A percentile compares a stretch with the other conserved stretches of the same genome.
These are phyloP conservation scores for Saturnispora besseyi DNA, from an alignment of 805 yeast genomes.

Conservation along the genomic window DNA sequence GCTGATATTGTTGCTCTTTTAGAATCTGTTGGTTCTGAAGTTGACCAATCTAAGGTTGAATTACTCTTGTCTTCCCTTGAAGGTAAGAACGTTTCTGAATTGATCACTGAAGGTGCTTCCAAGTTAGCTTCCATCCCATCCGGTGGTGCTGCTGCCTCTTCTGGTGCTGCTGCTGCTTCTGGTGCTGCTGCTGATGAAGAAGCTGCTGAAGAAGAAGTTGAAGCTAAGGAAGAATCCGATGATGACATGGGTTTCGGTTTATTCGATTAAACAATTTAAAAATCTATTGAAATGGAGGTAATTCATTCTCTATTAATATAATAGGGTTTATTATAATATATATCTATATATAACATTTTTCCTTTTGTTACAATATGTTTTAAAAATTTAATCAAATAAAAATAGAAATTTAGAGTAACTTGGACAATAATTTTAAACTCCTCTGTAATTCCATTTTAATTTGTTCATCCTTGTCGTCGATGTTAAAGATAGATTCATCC, in stretches of 20 bases:
- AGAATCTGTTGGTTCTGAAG: constrained; percentile 93
- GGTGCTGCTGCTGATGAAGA: constrained; percentile 68
- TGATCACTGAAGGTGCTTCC: constrained; percentile 89
- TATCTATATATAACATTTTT: not conserved
- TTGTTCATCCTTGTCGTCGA: constrained; percentile 1
- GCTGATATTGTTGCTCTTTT: constrained; percentile 82
- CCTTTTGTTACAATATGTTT: too few relatives aligned
- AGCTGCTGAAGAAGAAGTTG: constrained; percentile 63
- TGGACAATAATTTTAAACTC: constrained; percentile 1
- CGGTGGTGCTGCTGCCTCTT: constrained; percentile 91
- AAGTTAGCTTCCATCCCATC: constrained; percentile 97
- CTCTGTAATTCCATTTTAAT: constrained; percentile 1
- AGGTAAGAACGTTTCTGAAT: constrained; percentile 86
- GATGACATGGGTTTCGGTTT: constrained; percentile 65
- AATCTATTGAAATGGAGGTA: not conserved
- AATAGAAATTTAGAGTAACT: not conserved
- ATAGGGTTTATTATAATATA: not conserved
- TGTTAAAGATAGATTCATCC: not conserved
- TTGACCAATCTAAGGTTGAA: constrained; percentile 80
- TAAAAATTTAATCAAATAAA: not conserved
- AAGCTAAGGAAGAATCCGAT: constrained; percentile 50
- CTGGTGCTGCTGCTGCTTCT: constrained; percentile 63
- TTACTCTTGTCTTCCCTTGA: constrained; percentile 76
- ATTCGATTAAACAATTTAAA: constrained; percentile 26
- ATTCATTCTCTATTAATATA: not conserved